Evolutionary conservation across 805 yeast genomes (phyloP), one percentile per base, ranked within the genome.

Genomic region (Candida tallmaniae): DNA sequence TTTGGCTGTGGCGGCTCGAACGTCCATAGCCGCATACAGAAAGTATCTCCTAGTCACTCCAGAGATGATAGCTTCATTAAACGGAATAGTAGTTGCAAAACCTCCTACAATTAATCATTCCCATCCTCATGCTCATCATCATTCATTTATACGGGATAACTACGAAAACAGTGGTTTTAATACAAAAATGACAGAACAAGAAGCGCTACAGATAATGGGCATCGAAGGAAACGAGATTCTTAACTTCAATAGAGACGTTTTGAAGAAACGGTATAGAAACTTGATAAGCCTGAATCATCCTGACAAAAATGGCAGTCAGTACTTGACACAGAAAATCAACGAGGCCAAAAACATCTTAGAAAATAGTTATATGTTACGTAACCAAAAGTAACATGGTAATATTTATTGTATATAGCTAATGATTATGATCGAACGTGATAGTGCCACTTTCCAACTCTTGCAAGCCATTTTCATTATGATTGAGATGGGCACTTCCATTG

Each of bases 1-100:
- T 0, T 63, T 59, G 1, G 82, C 81, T 1, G 34, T 76, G n/a
- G 62, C 76, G 0, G 62, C 55, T 23, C 57, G 49, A 44, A 46
- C 62, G 7, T 51, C 64, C 11, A 13, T 59, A 2, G 29, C 52
- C 5, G 58, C 68, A 2, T 51, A 47, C 32, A 38, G 54, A 53
- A 54, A 57, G 54, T 65, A 38, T 33, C 30, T 39, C 12, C 45
- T 44, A 14, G 42, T 60, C 13, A 58, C 66, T 0, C 65, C 66
- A 11, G 51, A 45, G 23, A 56, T 58, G 63, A 52, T 62, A 22
- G 67, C 67, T n/a, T 41, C 56, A 4, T 36, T 62, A 23, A 62
- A 62, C 36, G 48, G 54, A 27, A 59, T 62, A 12, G 42, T 37
- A 19, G 35, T 58, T n/a, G 40, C 39, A 16, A 26, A 29, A 5